Evolutionary conservation across 2,329 filamentous ascomycete genomes (phyloP).

Genomic region (Neofusicoccum laricinum): DNA sequence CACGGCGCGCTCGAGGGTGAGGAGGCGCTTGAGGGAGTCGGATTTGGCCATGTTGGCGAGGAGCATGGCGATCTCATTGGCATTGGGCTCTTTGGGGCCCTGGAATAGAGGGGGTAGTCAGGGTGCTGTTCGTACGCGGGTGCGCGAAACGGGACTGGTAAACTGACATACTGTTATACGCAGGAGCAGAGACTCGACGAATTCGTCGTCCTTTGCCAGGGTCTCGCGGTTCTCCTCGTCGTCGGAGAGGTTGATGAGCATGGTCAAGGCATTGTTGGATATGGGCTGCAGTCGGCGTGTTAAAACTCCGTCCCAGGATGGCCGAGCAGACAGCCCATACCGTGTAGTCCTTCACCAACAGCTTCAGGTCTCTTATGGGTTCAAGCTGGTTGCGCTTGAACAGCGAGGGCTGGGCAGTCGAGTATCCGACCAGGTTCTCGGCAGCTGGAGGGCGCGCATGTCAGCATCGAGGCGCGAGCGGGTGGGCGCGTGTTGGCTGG

Average conservation of each 20-base stretch:
- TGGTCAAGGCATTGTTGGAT: constrained; percentile 86
- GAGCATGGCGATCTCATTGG: constrained; percentile 84
- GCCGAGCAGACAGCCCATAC: constrained; percentile 43
- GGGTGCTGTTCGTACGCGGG: neutral
- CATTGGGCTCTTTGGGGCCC: constrained; percentile 73
- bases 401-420: constrained; percentile 69
- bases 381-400: constrained; percentile 80
- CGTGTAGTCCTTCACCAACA: constrained; percentile 78
- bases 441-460: constrained; percentile 53
- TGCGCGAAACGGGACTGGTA: constrained; percentile 16
- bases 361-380: constrained; percentile 82
- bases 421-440: constrained; percentile 83
- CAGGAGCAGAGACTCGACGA: constrained; percentile 69
- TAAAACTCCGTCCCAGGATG: neutral
- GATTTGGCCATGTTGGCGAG: constrained; percentile 88
- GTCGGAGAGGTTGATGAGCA: constrained; percentile 80
- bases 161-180: constrained; percentile 71
- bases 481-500: constrained; percentile 20
- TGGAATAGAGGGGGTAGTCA: constrained; percentile 31
- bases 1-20: constrained; percentile 64
- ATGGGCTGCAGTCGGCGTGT: constrained; percentile 60
- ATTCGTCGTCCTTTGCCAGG: constrained; percentile 74
- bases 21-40: constrained; percentile 66
- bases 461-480: constrained; percentile 20
- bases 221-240: constrained; percentile 72